A percentile compares a stretch with the other conserved stretches of the same genome.
Conservation (phyloP, 768 basidiomycete species). For the Mycena belliarum region DNA sequence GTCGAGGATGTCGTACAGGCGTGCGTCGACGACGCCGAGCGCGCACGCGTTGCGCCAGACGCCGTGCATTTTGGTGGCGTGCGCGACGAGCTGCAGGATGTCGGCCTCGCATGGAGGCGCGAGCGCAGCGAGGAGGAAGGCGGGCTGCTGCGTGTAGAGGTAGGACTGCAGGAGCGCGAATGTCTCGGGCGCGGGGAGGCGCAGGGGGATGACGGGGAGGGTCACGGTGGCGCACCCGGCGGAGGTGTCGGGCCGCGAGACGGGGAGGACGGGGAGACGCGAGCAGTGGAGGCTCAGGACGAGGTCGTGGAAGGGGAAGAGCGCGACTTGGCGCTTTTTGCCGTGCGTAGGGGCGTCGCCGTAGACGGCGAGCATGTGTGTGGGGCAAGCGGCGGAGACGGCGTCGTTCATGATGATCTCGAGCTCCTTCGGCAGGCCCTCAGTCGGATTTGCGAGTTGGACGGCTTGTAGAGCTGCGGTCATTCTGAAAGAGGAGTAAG, state of each 20-base stretch:
- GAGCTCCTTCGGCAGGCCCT: constrained; percentile 25
- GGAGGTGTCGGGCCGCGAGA: constrained; percentile 10
- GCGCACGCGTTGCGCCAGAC: constrained; percentile 53
- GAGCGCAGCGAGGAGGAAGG: constrained; percentile 41
- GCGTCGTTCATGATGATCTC: constrained; percentile 27
- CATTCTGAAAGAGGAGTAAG: constrained; percentile 20
- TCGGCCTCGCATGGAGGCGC: constrained; percentile 34
- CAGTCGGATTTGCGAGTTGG: not conserved
- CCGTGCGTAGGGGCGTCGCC: constrained; percentile 24
- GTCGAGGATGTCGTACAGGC: constrained; percentile 49
- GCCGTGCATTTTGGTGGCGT: constrained; percentile 31
- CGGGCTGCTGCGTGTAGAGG: constrained; percentile 49
- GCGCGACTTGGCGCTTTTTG: constrained; percentile 30
- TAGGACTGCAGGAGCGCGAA: constrained; percentile 50
- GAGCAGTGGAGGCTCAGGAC: constrained; percentile 43
- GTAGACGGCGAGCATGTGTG: constrained; percentile 39
- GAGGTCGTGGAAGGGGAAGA: constrained; percentile 46
- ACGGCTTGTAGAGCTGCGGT: constrained; percentile 14
- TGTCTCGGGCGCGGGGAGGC: constrained; percentile 52
- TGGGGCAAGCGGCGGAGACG: constrained; percentile 26
- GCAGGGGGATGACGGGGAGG: constrained; percentile 52
- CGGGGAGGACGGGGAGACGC: constrained; percentile 35
- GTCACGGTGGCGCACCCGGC: constrained; percentile 15
- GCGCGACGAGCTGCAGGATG: constrained; percentile 13
- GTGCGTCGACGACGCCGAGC: constrained; percentile 50